Percentiles rank a stretch among this genome's conserved stretches.
These are phyloP conservation scores for Agastache rugosa DNA, from an alignment of 257 asterid species.

Conservation along the genomic window DNA sequence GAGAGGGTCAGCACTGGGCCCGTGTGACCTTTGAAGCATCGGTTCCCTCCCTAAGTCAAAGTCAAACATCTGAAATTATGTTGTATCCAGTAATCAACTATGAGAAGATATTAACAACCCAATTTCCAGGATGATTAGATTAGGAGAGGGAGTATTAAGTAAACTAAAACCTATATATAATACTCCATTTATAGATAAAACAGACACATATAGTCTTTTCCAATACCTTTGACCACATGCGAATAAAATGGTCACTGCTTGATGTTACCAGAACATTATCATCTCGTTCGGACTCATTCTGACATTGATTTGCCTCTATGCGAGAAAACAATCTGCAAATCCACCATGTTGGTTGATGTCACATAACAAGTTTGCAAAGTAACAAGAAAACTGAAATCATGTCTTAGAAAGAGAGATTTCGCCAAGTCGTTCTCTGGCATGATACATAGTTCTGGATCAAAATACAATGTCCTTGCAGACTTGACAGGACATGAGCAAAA, in stretches of 20 bases:
- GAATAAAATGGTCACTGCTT: constrained; percentile 74
- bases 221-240: constrained; percentile 80
- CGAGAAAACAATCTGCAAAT: constrained; percentile 66
- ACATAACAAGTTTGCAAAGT: constrained; percentile 6
- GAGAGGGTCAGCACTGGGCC: constrained; percentile 75
- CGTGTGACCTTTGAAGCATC: constrained; percentile 76
- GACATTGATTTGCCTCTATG: constrained; percentile 42
- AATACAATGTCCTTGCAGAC: background rate
- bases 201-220: constrained; percentile 1
- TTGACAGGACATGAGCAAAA: constrained; percentile 10
- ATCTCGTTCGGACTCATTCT: constrained; percentile 45
- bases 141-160: background rate
- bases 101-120: background rate
- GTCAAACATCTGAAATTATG: background rate
- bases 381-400: constrained; percentile 10
- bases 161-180: background rate
- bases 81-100: constrained; percentile 10
- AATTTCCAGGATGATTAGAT: constrained; percentile 2
- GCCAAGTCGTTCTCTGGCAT: background rate
- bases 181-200: constrained; percentile 8
- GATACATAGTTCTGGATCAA: background rate
- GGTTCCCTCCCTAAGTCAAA: constrained; percentile 61
- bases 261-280: constrained; percentile 71
- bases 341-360: constrained; percentile 25
- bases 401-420: background rate